These are phyloP conservation scores for Corymbia calophylla DNA, from an alignment of 441 rosid species.

Conservation along the genomic window DNA sequence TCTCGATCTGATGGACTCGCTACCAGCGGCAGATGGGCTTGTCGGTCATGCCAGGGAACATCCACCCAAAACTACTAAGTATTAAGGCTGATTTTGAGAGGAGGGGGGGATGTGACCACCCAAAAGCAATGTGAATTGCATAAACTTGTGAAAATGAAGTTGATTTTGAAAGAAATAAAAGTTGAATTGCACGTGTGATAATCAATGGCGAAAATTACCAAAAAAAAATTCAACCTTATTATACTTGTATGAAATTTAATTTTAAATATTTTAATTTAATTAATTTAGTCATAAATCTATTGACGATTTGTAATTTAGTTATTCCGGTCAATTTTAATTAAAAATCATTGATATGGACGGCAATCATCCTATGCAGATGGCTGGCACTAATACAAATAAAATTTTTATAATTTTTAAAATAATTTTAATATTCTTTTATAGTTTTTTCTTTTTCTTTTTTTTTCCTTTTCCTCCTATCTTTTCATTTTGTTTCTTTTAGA, in stretches of 20 bases:
- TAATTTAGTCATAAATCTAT: no score
- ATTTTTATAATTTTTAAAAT: no score
- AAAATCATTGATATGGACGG: accelerated
- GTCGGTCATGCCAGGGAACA: background rate
- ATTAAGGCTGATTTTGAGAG: background rate
- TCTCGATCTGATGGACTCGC: background rate
- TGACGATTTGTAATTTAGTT: accelerated
- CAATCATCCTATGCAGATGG: accelerated
- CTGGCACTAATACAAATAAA: accelerated
- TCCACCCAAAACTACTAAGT: background rate
- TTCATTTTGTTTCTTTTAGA: background rate
- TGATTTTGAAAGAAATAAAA: background rate
- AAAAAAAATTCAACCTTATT: accelerated
- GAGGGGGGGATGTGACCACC: background rate
- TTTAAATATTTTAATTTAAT: no score
- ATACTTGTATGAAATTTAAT: accelerated
- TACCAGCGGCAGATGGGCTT: background rate
- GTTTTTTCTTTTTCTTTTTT: accelerated
- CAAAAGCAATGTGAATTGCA: background rate
- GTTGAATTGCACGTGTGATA: background rate
- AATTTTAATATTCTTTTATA: no score
- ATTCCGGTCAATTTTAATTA: accelerated
- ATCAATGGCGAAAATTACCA: background rate
- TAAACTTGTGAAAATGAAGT: background rate
- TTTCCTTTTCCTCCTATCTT: no score